Percentiles rank a stretch among this genome's conserved stretches.
Evolutionary conservation across 106 monocot genomes (phyloP).

Genomic region (Alisma plantagoaquatica): DNA sequence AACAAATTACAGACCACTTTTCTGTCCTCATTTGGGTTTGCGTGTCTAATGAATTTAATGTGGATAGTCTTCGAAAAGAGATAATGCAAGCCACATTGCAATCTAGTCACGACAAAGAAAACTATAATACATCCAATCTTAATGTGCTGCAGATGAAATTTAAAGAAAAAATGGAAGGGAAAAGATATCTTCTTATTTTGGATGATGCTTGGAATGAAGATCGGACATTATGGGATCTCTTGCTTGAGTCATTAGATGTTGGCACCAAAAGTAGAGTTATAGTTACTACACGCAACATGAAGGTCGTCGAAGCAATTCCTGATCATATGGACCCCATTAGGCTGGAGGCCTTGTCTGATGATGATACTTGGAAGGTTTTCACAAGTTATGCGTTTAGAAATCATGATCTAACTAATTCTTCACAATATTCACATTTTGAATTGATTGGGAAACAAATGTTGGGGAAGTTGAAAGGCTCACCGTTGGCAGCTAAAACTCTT

Average conservation of each 20-base stretch:
- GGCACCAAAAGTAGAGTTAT: not conserved
- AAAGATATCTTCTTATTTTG: not conserved
- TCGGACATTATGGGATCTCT: not conserved
- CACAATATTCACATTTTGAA: not conserved
- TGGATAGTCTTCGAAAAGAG: not conserved
- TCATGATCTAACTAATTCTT: too few relatives aligned
- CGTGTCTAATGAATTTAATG: not conserved
- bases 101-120: not conserved
- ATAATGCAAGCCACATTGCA: not conserved
- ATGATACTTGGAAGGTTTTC: not conserved
- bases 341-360: not conserved
- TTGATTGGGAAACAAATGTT: not conserved
- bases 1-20: not conserved
- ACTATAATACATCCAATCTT: not conserved
- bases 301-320: not conserved
- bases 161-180: not conserved
- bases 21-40: not conserved
- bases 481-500: conserved; percentile 28
- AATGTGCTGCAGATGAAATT: not conserved
- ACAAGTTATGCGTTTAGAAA: not conserved
- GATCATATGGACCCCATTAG: not conserved
- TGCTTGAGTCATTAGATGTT: not conserved
- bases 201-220: conserved; percentile 4
- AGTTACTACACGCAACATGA: not conserved
- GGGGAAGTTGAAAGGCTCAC: conserved; percentile 17